Base-by-base conservation (phyloP, 164 flowering plant genomes). In the Paratinospora sagittata region DNA sequence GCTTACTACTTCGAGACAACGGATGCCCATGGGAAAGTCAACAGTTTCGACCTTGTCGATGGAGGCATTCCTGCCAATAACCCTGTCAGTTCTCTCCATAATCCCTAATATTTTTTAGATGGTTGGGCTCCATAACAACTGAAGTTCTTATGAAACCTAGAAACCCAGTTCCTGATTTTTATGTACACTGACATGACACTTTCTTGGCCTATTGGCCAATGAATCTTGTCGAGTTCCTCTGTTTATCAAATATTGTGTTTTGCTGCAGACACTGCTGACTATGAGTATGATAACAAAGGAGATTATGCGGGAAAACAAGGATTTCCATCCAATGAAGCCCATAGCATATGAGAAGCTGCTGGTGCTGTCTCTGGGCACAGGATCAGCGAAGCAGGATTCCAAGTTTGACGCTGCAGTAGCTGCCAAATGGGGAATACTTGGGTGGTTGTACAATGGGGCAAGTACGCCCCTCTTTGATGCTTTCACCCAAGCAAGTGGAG, bases 331-430 rank as follows among this genome's bases (percentile, higher is more conserved):
- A 8, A 37, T 63, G 45, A 69, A 72, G 11, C 70, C 81, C 10
- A 30, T 60, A 33, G 75, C 76, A 23, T 19, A 58, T 27, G 57
- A 21, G 6, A 74, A 63, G 30, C 66, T 76, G 37, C 63, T 81
- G 33, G 78, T 81, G 3, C 65, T 79, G 21, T 81, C 84, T 13
- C n/a, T 81, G 17, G 84, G 84, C 37, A 77, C 84, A 0, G 82
- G 84, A 7, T 64, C 64, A 0, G 66, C 77, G 21, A 77, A 77
- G 69, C 43, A 61, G 3, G 77, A 69, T 55, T 72, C 62, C 23
- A 79, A 75, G 67, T 81, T 72, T 30, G 66, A 60, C 26, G 80
- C 82, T 27, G 24, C 58, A 0, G 19, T 13, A 5, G 82, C 78
- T 0, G 55, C 84, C 2, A 70, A 70, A 34, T 81, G 84, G 84